These are phyloP conservation scores for Ophiostoma perfectum DNA, from an alignment of 2,329 filamentous ascomycete species.

Conservation along the genomic window DNA sequence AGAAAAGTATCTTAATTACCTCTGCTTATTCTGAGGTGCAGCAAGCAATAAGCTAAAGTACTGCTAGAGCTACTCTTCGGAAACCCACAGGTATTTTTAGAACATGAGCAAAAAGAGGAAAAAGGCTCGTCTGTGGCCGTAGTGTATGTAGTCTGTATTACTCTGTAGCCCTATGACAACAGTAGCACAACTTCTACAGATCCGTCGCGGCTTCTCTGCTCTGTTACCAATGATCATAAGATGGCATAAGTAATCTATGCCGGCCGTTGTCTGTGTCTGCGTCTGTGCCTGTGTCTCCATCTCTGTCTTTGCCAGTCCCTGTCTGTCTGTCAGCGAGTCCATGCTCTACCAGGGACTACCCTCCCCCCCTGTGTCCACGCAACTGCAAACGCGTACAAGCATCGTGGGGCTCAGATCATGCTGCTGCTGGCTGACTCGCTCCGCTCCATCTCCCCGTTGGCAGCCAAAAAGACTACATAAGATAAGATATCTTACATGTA, in stretches of 20 bases:
- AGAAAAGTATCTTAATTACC: background rate
- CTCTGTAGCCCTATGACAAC: background rate
- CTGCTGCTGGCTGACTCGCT: background rate
- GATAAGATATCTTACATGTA: background rate
- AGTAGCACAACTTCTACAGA: background rate
- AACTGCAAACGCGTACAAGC: slow-evolving; percentile 12
- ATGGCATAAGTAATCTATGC: background rate
- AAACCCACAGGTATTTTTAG: background rate
- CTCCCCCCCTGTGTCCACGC: slow-evolving; percentile 11
- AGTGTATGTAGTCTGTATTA: background rate
- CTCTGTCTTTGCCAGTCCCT: no score
- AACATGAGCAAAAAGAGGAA: background rate
- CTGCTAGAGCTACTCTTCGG: no score
- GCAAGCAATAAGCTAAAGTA: background rate
- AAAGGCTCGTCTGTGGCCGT: background rate
- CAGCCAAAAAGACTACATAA: background rate
- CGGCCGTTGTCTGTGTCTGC: background rate
- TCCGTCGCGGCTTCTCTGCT: no score
- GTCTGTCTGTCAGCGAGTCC: background rate
- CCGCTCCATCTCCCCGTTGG: background rate
- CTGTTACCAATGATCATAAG: background rate
- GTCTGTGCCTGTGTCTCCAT: background rate
- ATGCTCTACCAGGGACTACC: background rate
- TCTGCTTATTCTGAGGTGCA: background rate
- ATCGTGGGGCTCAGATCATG: slow-evolving; percentile 6